These are phyloP conservation scores for Coemansia sp. DNA, from an alignment of 192 early-diverging fungal species.

Conservation along the genomic window DNA sequence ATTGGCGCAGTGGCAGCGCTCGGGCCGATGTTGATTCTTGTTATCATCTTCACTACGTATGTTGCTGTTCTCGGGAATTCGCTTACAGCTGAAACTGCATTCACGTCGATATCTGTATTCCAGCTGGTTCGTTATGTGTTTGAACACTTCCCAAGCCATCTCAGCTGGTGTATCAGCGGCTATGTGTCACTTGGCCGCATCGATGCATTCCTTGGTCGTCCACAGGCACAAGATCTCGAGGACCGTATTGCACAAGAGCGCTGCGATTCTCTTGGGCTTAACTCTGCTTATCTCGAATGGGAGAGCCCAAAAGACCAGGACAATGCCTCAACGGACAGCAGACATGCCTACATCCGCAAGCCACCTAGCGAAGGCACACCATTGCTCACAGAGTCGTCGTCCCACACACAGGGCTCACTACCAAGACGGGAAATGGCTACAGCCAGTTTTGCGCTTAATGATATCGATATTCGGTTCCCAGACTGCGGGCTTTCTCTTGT, in stretches of 20 bases:
- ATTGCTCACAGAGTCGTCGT: neutral
- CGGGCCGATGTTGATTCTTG: slow-evolving; percentile 62
- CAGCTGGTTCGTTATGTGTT: slow-evolving; percentile 63
- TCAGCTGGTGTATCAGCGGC: slow-evolving; percentile 60
- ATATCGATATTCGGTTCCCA: slow-evolving; percentile 71
- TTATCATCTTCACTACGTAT: slow-evolving; percentile 61
- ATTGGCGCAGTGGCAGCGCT: slow-evolving; percentile 56
- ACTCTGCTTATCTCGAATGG: slow-evolving; percentile 37
- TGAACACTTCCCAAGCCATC: slow-evolving; percentile 60
- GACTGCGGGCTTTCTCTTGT: slow-evolving; percentile 66
- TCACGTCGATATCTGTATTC: slow-evolving; percentile 72
- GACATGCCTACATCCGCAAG: neutral
- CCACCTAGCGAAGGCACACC: neutral
- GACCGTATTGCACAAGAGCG: slow-evolving; percentile 15
- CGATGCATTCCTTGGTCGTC: slow-evolving; percentile 69
- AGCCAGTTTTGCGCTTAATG: slow-evolving; percentile 58
- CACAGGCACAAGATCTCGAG: slow-evolving; percentile 60
- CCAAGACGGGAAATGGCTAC: neutral
- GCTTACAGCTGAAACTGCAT: slow-evolving; percentile 64
- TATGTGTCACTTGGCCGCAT: slow-evolving; percentile 68
- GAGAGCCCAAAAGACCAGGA: slow-evolving; percentile 1
- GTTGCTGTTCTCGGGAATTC: slow-evolving; percentile 57
- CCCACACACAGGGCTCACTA: neutral
- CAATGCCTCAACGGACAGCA: neutral
- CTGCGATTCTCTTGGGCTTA: slow-evolving; percentile 20